Evolutionary conservation across 1,139 yeast species (phyloP), one percentile per base, ranked within the genome.

Genomic region (Sugiyamaella pinicola): DNA sequence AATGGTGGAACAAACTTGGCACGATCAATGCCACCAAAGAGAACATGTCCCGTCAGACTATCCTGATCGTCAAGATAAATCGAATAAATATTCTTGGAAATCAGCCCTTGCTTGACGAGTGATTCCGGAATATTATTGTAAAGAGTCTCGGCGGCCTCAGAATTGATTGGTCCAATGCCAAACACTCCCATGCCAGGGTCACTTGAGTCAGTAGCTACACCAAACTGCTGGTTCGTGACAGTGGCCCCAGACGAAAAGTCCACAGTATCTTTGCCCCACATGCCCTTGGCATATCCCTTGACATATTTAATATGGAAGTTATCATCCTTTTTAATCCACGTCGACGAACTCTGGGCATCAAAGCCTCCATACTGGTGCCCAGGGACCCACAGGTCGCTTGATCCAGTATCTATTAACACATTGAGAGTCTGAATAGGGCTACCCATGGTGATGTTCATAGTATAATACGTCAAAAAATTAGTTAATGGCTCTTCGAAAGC

Each of bases 331-430:
- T 52, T 44, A n/a, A 53, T 47, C 65, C 66, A 63, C 0, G 66
- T 47, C 6, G 40, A 21, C 9, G 63, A 58, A 8, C 31, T 17
- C 15, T 33, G 40, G n/a, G 56, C 49, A 19, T 58, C 58, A 50
- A 55, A 61, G 24, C 64, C 64, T 29, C 61, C 61, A 24, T 45
- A 47, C 12, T 51, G 39, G 2, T 51, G 54, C 6, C 60, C 58
- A 55, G 71, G 71, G 12, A 84, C 78, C 89, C 89, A 84, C 56
- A 83, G 71, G 67, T 84, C 90, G 3, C 87, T 77, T 3, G 87
- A 83, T 0, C 90, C 90, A 2, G 90, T 83, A 63, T 85, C 91
- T 41, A 85, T 67, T 2, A 65, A 53, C 6, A 63, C 62, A 29
- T 55, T 52, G 26, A 63, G 55, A 12, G 40, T 43, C 55, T 65